Percentiles rank a stretch among this genome's conserved stretches.
These are phyloP conservation scores for Crithidia mellificae DNA, from an alignment of 208 protist species.

Conservation along the genomic window DNA sequence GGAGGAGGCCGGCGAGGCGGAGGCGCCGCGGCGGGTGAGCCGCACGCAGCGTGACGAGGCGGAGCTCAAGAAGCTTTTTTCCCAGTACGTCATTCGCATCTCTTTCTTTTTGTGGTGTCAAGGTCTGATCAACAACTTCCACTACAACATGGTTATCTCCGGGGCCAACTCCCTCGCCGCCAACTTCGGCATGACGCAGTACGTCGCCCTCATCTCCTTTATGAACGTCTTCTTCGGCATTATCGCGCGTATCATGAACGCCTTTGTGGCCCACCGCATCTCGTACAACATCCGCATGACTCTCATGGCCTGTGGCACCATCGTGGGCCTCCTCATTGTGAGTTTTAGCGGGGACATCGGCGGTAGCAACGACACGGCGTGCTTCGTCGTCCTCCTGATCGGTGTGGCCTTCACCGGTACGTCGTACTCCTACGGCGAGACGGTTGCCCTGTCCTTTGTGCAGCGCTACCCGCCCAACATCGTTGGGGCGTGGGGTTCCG, in stretches of 20 bases:
- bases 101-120: slow-evolving; percentile 58
- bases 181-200: slow-evolving; percentile 62
- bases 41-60: slow-evolving; percentile 28
- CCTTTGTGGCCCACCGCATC: slow-evolving; percentile 67
- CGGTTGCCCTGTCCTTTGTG: slow-evolving; percentile 72
- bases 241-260: slow-evolving; percentile 70
- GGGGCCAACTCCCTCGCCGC: slow-evolving; percentile 51
- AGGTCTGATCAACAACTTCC: slow-evolving; percentile 92
- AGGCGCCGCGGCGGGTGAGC: slow-evolving; percentile 5
- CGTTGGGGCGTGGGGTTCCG: slow-evolving; percentile 86
- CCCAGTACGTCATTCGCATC: slow-evolving; percentile 30
- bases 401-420: slow-evolving; percentile 70
- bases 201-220: slow-evolving; percentile 71
- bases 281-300: slow-evolving; percentile 80
- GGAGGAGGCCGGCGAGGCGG: no score
- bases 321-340: slow-evolving; percentile 82
- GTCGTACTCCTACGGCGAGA: slow-evolving; percentile 78
- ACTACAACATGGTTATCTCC: slow-evolving; percentile 83
- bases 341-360: slow-evolving; percentile 61
- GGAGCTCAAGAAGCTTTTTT: slow-evolving; percentile 33
- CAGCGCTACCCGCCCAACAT: slow-evolving; percentile 76
- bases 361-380: slow-evolving; percentile 41
- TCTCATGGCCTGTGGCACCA: slow-evolving; percentile 40
- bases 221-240: slow-evolving; percentile 88
- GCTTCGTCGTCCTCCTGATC: slow-evolving; percentile 71